Conservation (phyloP, 208 protist genomes). For the Lotmaria passim region DNA sequence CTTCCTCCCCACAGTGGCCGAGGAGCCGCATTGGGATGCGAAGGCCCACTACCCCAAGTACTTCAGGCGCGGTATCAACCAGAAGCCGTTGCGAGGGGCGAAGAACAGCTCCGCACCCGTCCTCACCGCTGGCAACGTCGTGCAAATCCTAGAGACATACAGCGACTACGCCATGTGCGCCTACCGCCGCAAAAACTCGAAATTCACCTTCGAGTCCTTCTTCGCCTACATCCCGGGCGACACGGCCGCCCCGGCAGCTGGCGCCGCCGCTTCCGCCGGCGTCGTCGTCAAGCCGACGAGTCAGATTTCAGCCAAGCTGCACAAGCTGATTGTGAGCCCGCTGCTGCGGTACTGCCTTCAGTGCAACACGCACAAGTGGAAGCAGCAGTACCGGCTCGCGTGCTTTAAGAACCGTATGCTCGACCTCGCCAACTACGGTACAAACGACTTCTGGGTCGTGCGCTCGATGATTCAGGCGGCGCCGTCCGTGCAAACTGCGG, state of each 20-base stretch:
- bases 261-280: no score
- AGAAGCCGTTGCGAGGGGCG: conserved; percentile 20
- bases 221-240: conserved; percentile 17
- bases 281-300: background rate
- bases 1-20: conserved; percentile 15
- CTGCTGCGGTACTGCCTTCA: conserved; percentile 51
- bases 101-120: background rate
- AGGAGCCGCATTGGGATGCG: conserved; percentile 6
- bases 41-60: conserved; percentile 15
- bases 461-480: conserved; percentile 53
- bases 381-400: conserved; percentile 18
- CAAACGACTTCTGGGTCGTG: conserved; percentile 49
- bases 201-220: conserved; percentile 31
- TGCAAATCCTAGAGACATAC: conserved; percentile 5
- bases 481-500: conserved; percentile 30
- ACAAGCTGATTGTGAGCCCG: conserved; percentile 49
- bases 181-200: conserved; percentile 36
- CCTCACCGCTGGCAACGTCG: background rate
- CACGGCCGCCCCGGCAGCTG: background rate
- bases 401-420: conserved; percentile 28
- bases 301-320: conserved; percentile 7
- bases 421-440: conserved; percentile 37
- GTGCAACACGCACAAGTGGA: conserved; percentile 29
- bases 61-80: conserved; percentile 34
- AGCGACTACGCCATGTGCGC: conserved; percentile 52